A percentile compares a stretch with the other conserved stretches of the same genome.
Evolutionary conservation across 495 filamentous ascomycete genomes (phyloP).

Genomic region (Neurospora africana): DNA sequence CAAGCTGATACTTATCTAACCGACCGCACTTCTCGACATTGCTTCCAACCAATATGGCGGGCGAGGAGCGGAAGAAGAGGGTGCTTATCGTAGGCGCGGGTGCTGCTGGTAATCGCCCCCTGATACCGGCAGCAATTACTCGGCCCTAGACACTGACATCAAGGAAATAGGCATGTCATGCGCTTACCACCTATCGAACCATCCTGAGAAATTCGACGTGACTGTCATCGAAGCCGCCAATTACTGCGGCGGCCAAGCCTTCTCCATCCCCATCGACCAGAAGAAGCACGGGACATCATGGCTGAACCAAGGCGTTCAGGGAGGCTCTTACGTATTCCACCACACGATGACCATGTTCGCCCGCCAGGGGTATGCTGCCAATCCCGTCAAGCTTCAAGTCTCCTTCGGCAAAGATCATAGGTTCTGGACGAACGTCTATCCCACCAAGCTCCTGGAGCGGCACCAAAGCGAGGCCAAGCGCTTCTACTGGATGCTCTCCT

Average conservation of each 20-base stretch:
- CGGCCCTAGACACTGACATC: background rate
- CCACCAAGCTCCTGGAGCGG: slow-evolving; percentile 52
- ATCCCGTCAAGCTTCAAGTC: slow-evolving; percentile 66
- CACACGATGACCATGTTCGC: slow-evolving; percentile 74
- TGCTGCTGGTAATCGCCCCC: slow-evolving; percentile 39
- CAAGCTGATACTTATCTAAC: background rate
- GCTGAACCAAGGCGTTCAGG: slow-evolving; percentile 82
- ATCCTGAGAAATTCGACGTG: slow-evolving; percentile 63
- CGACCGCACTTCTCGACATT: background rate
- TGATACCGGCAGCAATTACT: background rate
- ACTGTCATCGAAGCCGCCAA: slow-evolving; percentile 59
- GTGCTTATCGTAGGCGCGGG: slow-evolving; percentile 55
- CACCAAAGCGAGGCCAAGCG: slow-evolving; percentile 56
- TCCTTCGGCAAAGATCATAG: slow-evolving; percentile 67
- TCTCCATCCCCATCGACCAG: slow-evolving; percentile 62
- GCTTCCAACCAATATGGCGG: background rate
- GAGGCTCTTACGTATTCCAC: slow-evolving; percentile 68
- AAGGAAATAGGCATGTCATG: slow-evolving; percentile 46
- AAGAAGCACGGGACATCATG: slow-evolving; percentile 56
- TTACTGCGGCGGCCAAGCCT: slow-evolving; percentile 72
- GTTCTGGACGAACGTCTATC: slow-evolving; percentile 80
- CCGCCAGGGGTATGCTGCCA: slow-evolving; percentile 53
- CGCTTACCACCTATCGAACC: slow-evolving; percentile 60
- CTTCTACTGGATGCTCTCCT: slow-evolving; percentile 52
- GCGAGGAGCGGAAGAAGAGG: slow-evolving; percentile 23